Conservation (phyloP, 169 alveolate genomes). For the Perkinsus olseni region DNA sequence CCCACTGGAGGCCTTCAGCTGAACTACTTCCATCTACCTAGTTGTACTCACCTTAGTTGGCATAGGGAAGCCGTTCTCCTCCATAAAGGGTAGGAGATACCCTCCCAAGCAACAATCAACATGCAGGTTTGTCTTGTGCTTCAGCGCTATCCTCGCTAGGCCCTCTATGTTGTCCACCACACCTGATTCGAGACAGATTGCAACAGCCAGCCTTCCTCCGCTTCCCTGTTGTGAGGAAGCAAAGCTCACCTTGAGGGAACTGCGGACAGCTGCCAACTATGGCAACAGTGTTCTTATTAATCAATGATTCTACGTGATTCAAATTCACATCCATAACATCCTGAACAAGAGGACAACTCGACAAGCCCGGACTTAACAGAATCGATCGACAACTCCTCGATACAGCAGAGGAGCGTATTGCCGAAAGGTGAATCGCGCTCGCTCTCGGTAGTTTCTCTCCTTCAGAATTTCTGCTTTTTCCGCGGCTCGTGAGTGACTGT, state of each 20-base stretch:
- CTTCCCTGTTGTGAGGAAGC: slow-evolving; percentile 19
- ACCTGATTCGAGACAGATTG: background rate
- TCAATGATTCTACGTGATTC: background rate
- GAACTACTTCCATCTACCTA: no score
- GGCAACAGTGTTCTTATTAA: slow-evolving; percentile 55
- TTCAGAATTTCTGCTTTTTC: no score
- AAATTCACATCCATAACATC: background rate
- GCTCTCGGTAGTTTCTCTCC: no score
- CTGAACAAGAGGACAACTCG: background rate
- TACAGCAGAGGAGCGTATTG: no score
- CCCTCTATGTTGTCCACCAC: slow-evolving; percentile 17
- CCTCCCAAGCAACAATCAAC: slow-evolving; percentile 74
- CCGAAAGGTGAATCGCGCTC: no score
- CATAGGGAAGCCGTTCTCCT: slow-evolving; percentile 38
- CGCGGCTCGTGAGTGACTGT: background rate
- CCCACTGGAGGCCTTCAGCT: no score
- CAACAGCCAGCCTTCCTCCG: background rate
- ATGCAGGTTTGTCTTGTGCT: slow-evolving; percentile 50
- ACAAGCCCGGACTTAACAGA: no score
- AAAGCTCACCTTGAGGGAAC: slow-evolving; percentile 53
- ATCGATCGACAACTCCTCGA: no score
- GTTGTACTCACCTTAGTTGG: slow-evolving; percentile 17
- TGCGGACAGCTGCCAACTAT: slow-evolving; percentile 60
- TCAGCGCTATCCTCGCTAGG: slow-evolving; percentile 45
- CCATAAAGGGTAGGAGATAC: slow-evolving; percentile 47